Conservation (phyloP, 176 grass and related monocot species). For the maize (Zea mays) region Zm-B73-REFERENCE-NAM-5.0 NC_050099.1:248928001-248928500, state of each 20-base stretch:
- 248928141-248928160: slow-evolving; percentile 42
- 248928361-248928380: slow-evolving; percentile 14
- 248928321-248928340: background rate
- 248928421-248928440: too few species aligned
- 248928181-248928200: slow-evolving; percentile 87
- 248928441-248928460: background rate
- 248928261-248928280: slow-evolving; percentile 3
- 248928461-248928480: too few species aligned
- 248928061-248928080: background rate
- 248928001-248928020: slow-evolving; percentile 66
- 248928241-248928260: background rate
- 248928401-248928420: background rate
- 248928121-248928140: background rate
- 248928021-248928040: background rate
- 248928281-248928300: slow-evolving; percentile 11
- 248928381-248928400: slow-evolving; percentile 23
- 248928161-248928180: slow-evolving; percentile 90
- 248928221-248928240: slow-evolving; percentile 6
- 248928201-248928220: slow-evolving; percentile 62
- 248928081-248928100: background rate
- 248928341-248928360: background rate
- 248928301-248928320: slow-evolving; percentile 18
- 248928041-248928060: slow-evolving; percentile 9
- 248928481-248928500: too few species aligned
- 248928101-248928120: background rate